phyloP scores from a whole-genome alignment of 495 filamentous ascomycete genomes.

The Cladorrhinum samala region DNA sequence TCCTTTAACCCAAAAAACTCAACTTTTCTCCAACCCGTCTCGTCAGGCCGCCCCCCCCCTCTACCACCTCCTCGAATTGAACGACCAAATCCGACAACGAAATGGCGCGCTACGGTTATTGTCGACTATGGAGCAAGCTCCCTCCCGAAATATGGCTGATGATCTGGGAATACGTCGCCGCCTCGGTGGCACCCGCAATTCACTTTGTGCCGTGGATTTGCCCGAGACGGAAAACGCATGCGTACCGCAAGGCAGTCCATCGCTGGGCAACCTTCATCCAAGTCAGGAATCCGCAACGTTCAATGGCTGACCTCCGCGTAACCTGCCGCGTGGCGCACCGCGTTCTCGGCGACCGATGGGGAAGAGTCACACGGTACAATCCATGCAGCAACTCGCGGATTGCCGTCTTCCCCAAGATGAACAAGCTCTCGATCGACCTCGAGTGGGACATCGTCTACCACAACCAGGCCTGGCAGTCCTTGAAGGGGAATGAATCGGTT shows the following conservation, averaged over 20 bases:
- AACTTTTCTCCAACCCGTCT: too few species aligned
- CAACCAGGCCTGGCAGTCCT: not conserved
- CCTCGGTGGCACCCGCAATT: not conserved
- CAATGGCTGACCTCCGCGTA: not conserved
- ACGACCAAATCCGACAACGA: not conserved
- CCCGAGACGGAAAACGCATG: too few species aligned
- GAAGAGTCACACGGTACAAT: not conserved
- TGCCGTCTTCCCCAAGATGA: not conserved
- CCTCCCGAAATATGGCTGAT: not conserved
- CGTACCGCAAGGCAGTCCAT: too few species aligned
- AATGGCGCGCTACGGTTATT: not conserved
- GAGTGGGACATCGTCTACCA: not conserved
- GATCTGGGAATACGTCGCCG: constrained; percentile 1
- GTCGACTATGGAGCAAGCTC: not conserved
- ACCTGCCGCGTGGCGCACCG: not conserved
- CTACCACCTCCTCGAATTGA: not conserved
- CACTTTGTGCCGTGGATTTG: too few species aligned
- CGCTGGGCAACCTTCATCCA: not conserved
- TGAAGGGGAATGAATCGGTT: too few species aligned
- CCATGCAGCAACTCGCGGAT: not conserved
- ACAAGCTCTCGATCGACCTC: not conserved
- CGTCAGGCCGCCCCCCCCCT: too few species aligned
- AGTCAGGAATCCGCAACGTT: not conserved
- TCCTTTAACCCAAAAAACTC: too few species aligned
- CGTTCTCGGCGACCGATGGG: not conserved